These are phyloP conservation scores for Neophaeococcomyces aloes DNA, from an alignment of 2,329 filamentous ascomycete genomes.

Conservation along the genomic window DNA sequence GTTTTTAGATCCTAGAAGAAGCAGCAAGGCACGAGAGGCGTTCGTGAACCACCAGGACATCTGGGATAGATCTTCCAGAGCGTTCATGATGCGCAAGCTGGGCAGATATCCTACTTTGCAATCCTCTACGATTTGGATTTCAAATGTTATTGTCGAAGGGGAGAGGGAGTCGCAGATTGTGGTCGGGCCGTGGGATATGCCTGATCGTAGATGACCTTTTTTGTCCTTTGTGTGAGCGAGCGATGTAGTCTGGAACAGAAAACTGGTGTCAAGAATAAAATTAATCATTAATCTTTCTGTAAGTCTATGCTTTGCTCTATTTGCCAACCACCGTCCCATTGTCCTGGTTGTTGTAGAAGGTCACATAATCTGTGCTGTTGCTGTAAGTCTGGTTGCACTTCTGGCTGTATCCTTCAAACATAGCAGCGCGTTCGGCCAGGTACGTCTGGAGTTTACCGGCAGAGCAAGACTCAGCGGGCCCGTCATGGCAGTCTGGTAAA, in stretches of 20 bases:
- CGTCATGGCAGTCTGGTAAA: slow-evolving; percentile 38
- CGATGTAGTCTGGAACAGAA: no score
- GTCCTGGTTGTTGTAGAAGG: slow-evolving; percentile 8
- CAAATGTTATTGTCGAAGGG: not conserved
- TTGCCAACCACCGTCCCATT: slow-evolving; percentile 14
- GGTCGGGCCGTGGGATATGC: not conserved
- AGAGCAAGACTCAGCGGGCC: slow-evolving; percentile 42
- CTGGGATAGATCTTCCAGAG: slow-evolving; percentile 4
- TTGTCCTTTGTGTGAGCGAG: no score
- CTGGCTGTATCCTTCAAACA: slow-evolving; percentile 12
- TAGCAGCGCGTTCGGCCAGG: slow-evolving; percentile 9
- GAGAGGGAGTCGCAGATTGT: not conserved
- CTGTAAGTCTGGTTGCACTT: slow-evolving; percentile 11
- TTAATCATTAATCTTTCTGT: not conserved
- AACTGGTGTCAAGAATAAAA: no score
- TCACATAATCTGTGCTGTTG: slow-evolving; percentile 14
- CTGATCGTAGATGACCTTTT: not conserved
- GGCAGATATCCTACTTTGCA: not conserved
- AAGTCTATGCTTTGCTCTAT: not conserved
- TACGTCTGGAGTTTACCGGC: slow-evolving; percentile 13
- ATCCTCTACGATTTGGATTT: not conserved
- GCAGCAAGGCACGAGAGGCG: slow-evolving; percentile 1
- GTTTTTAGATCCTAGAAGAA: slow-evolving; percentile 1
- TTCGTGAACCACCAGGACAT: slow-evolving; percentile 10
- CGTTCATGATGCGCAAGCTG: slow-evolving; percentile 5